Percentiles rank a stretch among this genome's conserved stretches.
These are phyloP conservation scores for Endothia cerciana DNA, from an alignment of 2,329 filamentous ascomycete species.

Conservation along the genomic window DNA sequence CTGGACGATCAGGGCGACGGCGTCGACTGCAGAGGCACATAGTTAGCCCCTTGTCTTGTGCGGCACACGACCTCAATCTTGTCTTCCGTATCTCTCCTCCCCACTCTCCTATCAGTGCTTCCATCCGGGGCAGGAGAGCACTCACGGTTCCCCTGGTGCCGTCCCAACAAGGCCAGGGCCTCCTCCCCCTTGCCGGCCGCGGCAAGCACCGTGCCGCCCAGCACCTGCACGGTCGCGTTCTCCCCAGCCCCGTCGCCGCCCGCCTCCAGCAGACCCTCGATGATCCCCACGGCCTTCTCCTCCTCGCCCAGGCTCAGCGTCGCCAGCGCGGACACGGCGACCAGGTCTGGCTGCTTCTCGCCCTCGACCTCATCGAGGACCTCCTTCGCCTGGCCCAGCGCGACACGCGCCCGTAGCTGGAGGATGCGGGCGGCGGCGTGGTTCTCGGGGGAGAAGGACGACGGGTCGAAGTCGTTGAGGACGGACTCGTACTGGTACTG, in stretches of 20 bases:
- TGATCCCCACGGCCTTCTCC: constrained; percentile 63
- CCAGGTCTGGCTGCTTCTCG: constrained; percentile 70
- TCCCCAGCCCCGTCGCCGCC: constrained; percentile 69
- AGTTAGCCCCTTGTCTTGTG: constrained; percentile 33
- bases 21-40: constrained; percentile 56
- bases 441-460: constrained; percentile 79
- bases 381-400: constrained; percentile 75
- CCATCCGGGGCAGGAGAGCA: constrained; percentile 31
- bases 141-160: constrained; percentile 86
- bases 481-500: constrained; percentile 86
- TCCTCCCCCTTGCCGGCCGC: constrained; percentile 81
- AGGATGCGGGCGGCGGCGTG: constrained; percentile 76
- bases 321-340: constrained; percentile 77
- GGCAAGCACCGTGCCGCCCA: constrained; percentile 82
- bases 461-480: constrained; percentile 76
- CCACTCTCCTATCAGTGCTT: neutral
- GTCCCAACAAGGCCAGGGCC: constrained; percentile 75
- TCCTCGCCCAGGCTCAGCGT: constrained; percentile 63
- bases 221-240: constrained; percentile 79
- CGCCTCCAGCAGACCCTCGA: constrained; percentile 69
- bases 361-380: constrained; percentile 72
- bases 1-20: constrained; percentile 86
- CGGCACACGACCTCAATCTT: neutral
- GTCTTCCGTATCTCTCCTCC: constrained; percentile 22
- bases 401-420: constrained; percentile 79